Evolutionary conservation across 2,329 filamentous ascomycete species (phyloP).

Genomic region (Domatiomyces catenatus): DNA sequence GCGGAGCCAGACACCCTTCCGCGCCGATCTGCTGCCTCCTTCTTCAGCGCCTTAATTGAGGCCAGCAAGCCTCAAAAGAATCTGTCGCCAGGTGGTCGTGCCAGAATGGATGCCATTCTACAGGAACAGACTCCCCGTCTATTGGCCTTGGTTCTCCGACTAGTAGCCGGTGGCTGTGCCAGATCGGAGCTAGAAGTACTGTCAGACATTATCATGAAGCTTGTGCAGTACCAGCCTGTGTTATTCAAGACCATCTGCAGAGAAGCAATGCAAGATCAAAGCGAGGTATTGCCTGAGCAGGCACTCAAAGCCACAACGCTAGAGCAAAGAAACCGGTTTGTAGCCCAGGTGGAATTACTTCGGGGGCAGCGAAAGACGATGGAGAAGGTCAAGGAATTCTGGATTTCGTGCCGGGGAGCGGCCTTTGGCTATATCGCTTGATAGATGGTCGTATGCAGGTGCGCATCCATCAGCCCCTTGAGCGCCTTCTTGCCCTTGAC

Average conservation of each 20-base stretch:
- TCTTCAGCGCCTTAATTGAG: conserved; percentile 29
- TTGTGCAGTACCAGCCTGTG: conserved; percentile 28
- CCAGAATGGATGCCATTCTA: conserved; percentile 9
- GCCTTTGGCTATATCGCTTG: conserved; percentile 16
- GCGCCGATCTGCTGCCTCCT: conserved; percentile 31
- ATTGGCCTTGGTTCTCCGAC: conserved; percentile 25
- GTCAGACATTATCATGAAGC: conserved; percentile 26
- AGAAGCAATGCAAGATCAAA: conserved; percentile 21
- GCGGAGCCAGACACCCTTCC: conserved; percentile 30
- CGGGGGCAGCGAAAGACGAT: conserved; percentile 26
- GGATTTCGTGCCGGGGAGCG: conserved; percentile 29
- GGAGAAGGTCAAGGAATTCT: conserved; percentile 27
- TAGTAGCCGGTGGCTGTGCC: conserved; percentile 29
- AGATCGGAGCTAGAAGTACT: conserved; percentile 31
- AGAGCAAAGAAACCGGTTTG: conserved; percentile 27
- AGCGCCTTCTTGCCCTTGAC: conserved; percentile 50
- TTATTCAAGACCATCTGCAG: conserved; percentile 25
- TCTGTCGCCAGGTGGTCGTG: conserved; percentile 6
- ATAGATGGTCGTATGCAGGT: conserved; percentile 48
- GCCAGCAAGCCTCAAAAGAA: conserved; percentile 10
- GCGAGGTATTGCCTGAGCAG: conserved; percentile 15
- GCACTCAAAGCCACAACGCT: conserved; percentile 17
- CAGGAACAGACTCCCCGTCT: conserved; percentile 24
- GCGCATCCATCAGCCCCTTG: conserved; percentile 62
- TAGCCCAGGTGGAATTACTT: conserved; percentile 25